Percentiles rank a stretch among this genome's conserved stretches.
These are phyloP conservation scores for Zygosaccharomyces sapae DNA, from an alignment of 1,139 yeast species.

Conservation along the genomic window DNA sequence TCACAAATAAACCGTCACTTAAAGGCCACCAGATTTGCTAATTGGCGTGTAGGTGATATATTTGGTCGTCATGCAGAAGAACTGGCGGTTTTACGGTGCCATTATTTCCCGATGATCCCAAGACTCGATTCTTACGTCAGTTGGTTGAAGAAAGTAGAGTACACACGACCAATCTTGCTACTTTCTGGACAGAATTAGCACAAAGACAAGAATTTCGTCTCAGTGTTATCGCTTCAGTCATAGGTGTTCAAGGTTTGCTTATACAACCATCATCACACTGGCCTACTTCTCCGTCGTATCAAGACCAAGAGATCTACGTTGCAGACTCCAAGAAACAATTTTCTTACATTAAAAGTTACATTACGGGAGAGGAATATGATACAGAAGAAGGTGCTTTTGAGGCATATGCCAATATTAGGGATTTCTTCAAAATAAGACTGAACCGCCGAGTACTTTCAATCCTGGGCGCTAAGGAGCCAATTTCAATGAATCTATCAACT, in stretches of 20 bases:
- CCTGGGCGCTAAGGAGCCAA: conserved; percentile 4
- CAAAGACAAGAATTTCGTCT: conserved; percentile 84
- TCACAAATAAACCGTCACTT: conserved; percentile 41
- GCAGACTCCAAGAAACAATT: conserved; percentile 31
- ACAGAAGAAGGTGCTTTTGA: conserved; percentile 39
- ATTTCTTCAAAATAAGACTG: conserved; percentile 21
- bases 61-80: conserved; percentile 33
- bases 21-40: conserved; percentile 11
- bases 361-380: conserved; percentile 45
- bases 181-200: conserved; percentile 82
- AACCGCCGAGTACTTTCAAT: conserved; percentile 6
- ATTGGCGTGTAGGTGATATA: conserved; percentile 56
- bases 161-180: conserved; percentile 42
- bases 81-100: conserved; percentile 67
- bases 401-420: conserved; percentile 33
- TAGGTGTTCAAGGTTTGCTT: conserved; percentile 58
- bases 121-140: conserved; percentile 82
- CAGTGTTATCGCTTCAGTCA: conserved; percentile 79
- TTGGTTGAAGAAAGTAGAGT: conserved; percentile 70
- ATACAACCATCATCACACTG: not conserved
- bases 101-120: conserved; percentile 92
- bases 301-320: conserved; percentile 16
- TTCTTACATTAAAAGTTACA: conserved; percentile 37
- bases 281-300: not conserved
- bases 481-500: not conserved